Evolutionary conservation across 2,329 filamentous ascomycete genomes (phyloP).

Genomic region (Fusarium sp.): DNA sequence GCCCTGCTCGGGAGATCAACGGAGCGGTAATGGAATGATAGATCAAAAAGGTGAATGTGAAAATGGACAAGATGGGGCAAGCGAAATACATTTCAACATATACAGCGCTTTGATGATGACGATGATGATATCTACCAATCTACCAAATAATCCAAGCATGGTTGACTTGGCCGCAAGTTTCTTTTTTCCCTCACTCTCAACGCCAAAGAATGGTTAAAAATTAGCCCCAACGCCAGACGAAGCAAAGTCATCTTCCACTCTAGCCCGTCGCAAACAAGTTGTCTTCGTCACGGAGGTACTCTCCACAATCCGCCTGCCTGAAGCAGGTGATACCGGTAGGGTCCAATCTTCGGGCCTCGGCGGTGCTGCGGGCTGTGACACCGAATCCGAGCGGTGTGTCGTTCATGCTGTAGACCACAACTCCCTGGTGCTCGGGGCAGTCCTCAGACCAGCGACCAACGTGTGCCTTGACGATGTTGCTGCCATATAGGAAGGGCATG

Average conservation of each 20-base stretch:
- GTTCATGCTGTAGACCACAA: constrained; percentile 91
- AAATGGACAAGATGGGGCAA: constrained; percentile 34
- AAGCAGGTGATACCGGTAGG: constrained; percentile 92
- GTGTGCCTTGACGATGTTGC: constrained; percentile 79
- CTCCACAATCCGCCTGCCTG: constrained; percentile 92
- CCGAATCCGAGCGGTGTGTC: constrained; percentile 96
- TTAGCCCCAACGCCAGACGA: constrained; percentile 46
- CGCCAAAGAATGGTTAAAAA: constrained; percentile 40
- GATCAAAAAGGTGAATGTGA: not conserved
- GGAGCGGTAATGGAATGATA: constrained; percentile 38
- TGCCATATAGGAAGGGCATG: constrained; percentile 97
- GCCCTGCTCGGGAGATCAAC: constrained; percentile 55
- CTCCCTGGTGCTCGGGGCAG: constrained; percentile 91
- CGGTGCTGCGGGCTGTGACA: constrained; percentile 87
- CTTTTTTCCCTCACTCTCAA: constrained; percentile 37
- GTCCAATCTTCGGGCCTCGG: constrained; percentile 85
- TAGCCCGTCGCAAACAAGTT: constrained; percentile 70
- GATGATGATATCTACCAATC: constrained; percentile 40
- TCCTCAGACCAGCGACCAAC: constrained; percentile 90
- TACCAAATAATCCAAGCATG: constrained; percentile 43
- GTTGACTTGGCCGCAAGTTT: constrained; percentile 32
- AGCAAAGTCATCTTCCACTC: constrained; percentile 11
- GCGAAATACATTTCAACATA: constrained; percentile 42
- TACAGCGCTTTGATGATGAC: constrained; percentile 37
- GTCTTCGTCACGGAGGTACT: constrained; percentile 89